Base-by-base conservation (phyloP, 257 asterid species). In the Phtheirospermum japonicum region DNA sequence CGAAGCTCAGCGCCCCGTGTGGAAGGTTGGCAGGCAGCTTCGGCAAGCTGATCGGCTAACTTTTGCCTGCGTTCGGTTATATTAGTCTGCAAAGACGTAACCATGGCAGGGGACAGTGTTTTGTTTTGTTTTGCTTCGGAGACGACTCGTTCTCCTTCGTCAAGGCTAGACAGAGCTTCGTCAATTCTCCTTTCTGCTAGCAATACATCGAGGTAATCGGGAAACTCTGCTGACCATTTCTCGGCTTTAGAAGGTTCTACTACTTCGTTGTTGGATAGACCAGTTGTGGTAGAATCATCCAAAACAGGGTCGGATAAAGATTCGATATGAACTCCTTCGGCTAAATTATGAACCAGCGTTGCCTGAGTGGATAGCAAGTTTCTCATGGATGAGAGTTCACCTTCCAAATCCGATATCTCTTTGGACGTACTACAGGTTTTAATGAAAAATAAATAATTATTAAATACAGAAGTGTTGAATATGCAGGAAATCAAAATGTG, bases 371-470 rank as follows among this genome's bases (percentile, higher is more conserved):
- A 93, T 66, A 93, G 83, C 80, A 93, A 76, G 76, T 83, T 93
- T 76, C 93, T 83, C 96, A 93, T 93, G 46, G 97, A 93, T 70
- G 96, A 89, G 69, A 93, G 96, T 67, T 93, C 99, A 16, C 96
- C 99, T 84, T 93, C 99, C 67, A 93, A 83, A 75, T 93, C 99
- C 53, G 99, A 93, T 74, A 93, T 93, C 86, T 93, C 99, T 85
- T 93, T 93, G 59, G 99, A 86, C 14, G 99, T 93, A 59, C 99
- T 93, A 91, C 76, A 74, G 32, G 49, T 34, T 61, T 63, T 10
- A 57, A 53, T 4, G 31, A 31, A 36, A 56, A 71, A 45, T 32
- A 58, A 40, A 50, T 14, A 57, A 55, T 37, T 40, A 53, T 50
- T 37, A 9, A 45, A 54, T 45, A 50, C 31, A 65, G 32, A 53